Evolutionary conservation across 306 rosid species (phyloP), one percentile per base, ranked within the genome.

Genomic region (Quercus ilex): DNA sequence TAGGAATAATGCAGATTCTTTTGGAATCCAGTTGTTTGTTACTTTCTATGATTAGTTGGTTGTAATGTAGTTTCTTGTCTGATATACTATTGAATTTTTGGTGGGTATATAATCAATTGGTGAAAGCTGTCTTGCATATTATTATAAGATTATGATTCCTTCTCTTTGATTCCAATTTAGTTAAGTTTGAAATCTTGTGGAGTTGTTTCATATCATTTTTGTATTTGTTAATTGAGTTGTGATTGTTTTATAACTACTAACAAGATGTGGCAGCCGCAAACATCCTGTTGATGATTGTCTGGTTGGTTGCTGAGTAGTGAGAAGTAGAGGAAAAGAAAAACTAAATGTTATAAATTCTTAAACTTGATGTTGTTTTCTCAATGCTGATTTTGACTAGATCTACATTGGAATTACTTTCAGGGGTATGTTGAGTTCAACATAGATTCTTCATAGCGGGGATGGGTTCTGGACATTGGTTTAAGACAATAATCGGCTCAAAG

Each of bases 401-500:
- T 73, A 23, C 21, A 3, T 46, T 71, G 59, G 52, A 72, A 63
- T 30, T 84, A 28, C 67, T 83, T 41, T 21, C 83, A 88, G 88
- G 97, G 59, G 77, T 87, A 77, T 81, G 81, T 80, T 85, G 38
- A 83, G 74, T 58, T 86, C 80, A 74, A 75, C 21, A 74, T 60
- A 83, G 86, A 56, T 76, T 69, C 73, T 69, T 69, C 46, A 72
- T 55, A 31, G 75, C 74, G 57, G 80, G 69, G 69, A 96, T 96
- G 99, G 98, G 96, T 76, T 91, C 99, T 73, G 99, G 99, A 79
- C 67, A 81, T 78, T 96, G 98, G 99, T 90, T 96, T 82, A 96
- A 87, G 91, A 79, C 89, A 12, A 87, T 93, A 59, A 84, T 88
- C 73, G 85, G 86, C 58, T 85, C 79, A 71, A 90, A 90, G 87